Evolutionary conservation across 352 stramenopile species (phyloP), one percentile per base, ranked within the genome.

Genomic region (Phytophthora litchii): DNA sequence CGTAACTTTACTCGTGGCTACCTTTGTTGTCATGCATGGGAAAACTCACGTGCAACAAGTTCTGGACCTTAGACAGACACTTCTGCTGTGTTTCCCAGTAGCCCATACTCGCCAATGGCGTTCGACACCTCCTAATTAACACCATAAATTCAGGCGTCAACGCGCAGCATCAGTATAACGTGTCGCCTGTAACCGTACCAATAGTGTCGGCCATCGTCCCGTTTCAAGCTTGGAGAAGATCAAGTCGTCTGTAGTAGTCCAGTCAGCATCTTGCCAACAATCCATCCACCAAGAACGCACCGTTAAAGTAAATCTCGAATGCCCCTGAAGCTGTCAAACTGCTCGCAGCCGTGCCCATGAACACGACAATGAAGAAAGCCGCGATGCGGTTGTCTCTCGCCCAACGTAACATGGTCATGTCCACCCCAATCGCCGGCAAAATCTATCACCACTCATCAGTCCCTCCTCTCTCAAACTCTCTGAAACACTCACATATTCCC

Each of bases 301-400:
- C 78, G 48, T 94, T 92, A 37, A 88, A 91, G 55, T 82, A 91
- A 25, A 94, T 80, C 67, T 94, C 85, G 20, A 94, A 94, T 8
- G 83, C 85, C 10, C 85, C 85, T 1, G 83, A 81, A 11, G 85
- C 80, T 38, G 88, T 64, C 45, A 94, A 72, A 14, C 67, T 72
- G 49, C 86, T 83, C 3, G 85, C 85, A 10, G 85, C 31, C 0
- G 75, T 77, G 5, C 85, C 83, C 40, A 92, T 70, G 42, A 89
- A 60, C 52, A 92, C 29, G 14, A 92, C 77, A 12, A 91, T 59
- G 21, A 83, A 75, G 57, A 94, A 91, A 42, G 72, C 78, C 3
- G 52, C 63, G 31, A 92, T 77, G 47, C 80, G 80, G 65, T 94
- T 94, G 58, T 91, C 71, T 47, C 84, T 60, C 37, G 76, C 77